Conservation (phyloP, 1,284 basidiomycete species). For the Ceratobasidium sp. region DNA sequence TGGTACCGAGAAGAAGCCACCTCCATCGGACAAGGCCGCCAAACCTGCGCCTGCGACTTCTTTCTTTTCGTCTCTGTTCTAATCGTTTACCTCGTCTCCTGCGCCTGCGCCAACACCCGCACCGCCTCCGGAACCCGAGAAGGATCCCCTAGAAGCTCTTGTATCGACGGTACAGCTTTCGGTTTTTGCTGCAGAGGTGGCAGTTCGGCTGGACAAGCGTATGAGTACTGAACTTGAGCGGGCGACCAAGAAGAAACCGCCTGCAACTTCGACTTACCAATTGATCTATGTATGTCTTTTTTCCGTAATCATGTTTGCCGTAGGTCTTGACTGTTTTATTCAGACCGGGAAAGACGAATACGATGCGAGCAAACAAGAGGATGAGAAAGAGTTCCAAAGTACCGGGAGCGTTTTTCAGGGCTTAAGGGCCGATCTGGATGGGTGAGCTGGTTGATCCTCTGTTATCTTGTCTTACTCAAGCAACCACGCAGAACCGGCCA, state of each 20-base stretch:
- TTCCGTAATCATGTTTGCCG: not conserved
- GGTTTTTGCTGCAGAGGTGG: slow-evolving; percentile 86
- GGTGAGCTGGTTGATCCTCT: slow-evolving; percentile 61
- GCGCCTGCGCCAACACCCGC: slow-evolving; percentile 59
- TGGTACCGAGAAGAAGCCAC: slow-evolving; percentile 71
- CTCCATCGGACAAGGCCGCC: slow-evolving; percentile 51
- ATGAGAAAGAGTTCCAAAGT: slow-evolving; percentile 68
- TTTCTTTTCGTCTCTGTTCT: slow-evolving; percentile 85
- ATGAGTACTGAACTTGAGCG: slow-evolving; percentile 85
- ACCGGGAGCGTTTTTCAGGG: slow-evolving; percentile 89
- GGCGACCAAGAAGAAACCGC: slow-evolving; percentile 96
- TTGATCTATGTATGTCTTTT: slow-evolving; percentile 81
- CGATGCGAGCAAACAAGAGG: slow-evolving; percentile 79
- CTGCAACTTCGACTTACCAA: slow-evolving; percentile 80
- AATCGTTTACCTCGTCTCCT: slow-evolving; percentile 65
- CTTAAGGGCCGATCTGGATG: slow-evolving; percentile 84
- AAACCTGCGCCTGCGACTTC: slow-evolving; percentile 57
- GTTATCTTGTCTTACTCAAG: not conserved
- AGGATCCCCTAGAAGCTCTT: slow-evolving; percentile 69
- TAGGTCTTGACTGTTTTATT: not conserved
- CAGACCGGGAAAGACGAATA: slow-evolving; percentile 92
- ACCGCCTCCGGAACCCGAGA: slow-evolving; percentile 55
- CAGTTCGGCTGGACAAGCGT: slow-evolving; percentile 79
- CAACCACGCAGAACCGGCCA: slow-evolving; percentile 65
- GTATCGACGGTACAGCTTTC: slow-evolving; percentile 80